Base-by-base conservation (phyloP, 805 yeast genomes). In the Wickerhamiella azyma region DNA sequence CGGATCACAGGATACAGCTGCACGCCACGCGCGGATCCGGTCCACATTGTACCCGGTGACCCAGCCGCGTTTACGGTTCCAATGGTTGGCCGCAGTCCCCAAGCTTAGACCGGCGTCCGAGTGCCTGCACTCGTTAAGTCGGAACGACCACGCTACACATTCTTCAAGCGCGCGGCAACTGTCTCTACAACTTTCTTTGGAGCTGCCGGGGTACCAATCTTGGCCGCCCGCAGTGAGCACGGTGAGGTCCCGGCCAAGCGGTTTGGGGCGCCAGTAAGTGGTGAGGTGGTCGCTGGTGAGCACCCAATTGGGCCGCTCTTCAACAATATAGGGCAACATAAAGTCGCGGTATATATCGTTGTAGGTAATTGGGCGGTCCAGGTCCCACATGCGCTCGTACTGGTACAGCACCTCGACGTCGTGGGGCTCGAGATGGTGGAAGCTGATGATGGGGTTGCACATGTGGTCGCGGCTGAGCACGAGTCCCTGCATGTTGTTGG, bases 321-420 rank as follows among this genome's bases (percentile, higher is more conserved):
- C 42, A 3, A 45, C 46, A 16, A 62, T 42, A 30, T 57, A 53
- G 5, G 65, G 66, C 48, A 57, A 43, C 29, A 54, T 46, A 41
- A 61, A 61, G 47, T 59, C 59, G n/a, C 45, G 51, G 52, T 63
- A 63, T 17, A 61, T 55, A 46, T 62, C 63, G 14, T 45, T 40
- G 40, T 61, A 56, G 9, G 51, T 38, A 19, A 59, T 55, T 19
- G 46, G 51, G 14, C 33, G 39, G 32, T 42, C 50, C 24, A 26
- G 48, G 7, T 35, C 47, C 41, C 45, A 51, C 44, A 37, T 48
- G 48, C 50, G 51, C 45, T 60, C 66, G 41, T 58, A 65, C 45
- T 58, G 59, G 53, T 55, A 56, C 46, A 62, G 48, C 8, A 50
- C 21, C 40, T 56, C 61, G 14, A 60, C 41, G 21, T 63, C 64